These are phyloP conservation scores for Thamnidium elegans DNA, from an alignment of 192 early-diverging fungal genomes.

Conservation along the genomic window DNA sequence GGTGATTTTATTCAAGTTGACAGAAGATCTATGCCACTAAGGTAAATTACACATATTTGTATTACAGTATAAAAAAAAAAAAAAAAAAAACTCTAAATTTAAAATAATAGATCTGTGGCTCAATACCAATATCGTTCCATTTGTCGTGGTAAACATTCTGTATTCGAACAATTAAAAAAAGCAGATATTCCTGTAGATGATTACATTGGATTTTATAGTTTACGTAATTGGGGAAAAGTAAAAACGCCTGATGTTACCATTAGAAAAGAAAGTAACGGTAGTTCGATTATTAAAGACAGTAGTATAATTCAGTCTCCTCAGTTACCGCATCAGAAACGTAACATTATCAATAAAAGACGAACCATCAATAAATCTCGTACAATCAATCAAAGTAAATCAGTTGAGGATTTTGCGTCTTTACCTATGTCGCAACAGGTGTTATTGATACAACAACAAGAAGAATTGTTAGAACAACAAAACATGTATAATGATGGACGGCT, in stretches of 20 bases:
- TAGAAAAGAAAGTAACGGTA: too few species aligned
- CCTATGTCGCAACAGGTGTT: too few species aligned
- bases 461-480: conserved; percentile 4
- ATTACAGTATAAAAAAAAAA: neutral
- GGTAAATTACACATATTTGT: conserved; percentile 19
- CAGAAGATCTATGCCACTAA: conserved; percentile 22
- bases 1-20: conserved; percentile 64
- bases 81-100: neutral
- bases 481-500: conserved; percentile 26
- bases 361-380: neutral
- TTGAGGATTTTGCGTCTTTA: neutral
- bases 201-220: conserved; percentile 73
- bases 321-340: too few species aligned
- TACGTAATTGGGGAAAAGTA: conserved; percentile 72
- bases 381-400: neutral
- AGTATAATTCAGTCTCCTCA: too few species aligned
- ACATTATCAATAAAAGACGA: neutral
- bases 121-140: conserved; percentile 78
- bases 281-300: too few species aligned
- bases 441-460: neutral
- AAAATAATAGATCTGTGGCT: conserved; percentile 57
- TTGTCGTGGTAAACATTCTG: conserved; percentile 67
- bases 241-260: conserved; percentile 24
- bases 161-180: conserved; percentile 52
- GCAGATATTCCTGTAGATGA: conserved; percentile 56